These are phyloP conservation scores for Rhazya stricta DNA, from an alignment of 257 asterid species.

Conservation along the genomic window DNA sequence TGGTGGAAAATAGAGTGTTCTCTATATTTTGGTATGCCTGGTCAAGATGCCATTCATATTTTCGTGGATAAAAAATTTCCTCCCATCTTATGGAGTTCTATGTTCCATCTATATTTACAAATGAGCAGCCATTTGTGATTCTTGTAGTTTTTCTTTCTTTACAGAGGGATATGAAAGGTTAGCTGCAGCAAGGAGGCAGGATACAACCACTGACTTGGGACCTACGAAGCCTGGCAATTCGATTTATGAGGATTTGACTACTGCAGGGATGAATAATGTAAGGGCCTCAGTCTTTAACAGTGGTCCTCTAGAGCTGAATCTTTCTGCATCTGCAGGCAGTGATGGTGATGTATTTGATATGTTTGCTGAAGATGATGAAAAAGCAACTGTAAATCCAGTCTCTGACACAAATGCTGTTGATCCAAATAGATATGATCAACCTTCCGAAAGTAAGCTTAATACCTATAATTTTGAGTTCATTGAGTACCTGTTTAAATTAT, in stretches of 20 bases:
- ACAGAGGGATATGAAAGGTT: constrained; percentile 87
- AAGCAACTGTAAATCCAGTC: constrained; percentile 37
- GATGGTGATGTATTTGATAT: constrained; percentile 61
- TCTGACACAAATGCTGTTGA: constrained; percentile 35
- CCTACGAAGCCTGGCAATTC: constrained; percentile 28
- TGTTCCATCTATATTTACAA: background rate
- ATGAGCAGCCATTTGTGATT: constrained; percentile 2
- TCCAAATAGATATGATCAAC: constrained; percentile 25
- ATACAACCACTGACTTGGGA: constrained; percentile 25
- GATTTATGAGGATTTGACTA: constrained; percentile 13
- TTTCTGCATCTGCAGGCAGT: constrained; percentile 12
- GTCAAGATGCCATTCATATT: background rate
- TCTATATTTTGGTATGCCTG: background rate
- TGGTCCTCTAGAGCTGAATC: constrained; percentile 16
- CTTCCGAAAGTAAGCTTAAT: constrained; percentile 40
- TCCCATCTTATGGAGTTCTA: background rate
- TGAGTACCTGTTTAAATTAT: background rate
- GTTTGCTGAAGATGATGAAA: constrained; percentile 74
- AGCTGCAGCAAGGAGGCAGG: constrained; percentile 49
- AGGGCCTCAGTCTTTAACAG: constrained; percentile 9
- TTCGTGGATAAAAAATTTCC: background rate
- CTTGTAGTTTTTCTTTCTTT: constrained; percentile 8
- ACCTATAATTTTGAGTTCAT: constrained; percentile 17
- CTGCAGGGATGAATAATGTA: constrained; percentile 14
- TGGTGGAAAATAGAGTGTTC: background rate